Evolutionary conservation across 371 early-diverging fungal species (phyloP).

Genomic region (Cokeromyces recurvatus): DNA sequence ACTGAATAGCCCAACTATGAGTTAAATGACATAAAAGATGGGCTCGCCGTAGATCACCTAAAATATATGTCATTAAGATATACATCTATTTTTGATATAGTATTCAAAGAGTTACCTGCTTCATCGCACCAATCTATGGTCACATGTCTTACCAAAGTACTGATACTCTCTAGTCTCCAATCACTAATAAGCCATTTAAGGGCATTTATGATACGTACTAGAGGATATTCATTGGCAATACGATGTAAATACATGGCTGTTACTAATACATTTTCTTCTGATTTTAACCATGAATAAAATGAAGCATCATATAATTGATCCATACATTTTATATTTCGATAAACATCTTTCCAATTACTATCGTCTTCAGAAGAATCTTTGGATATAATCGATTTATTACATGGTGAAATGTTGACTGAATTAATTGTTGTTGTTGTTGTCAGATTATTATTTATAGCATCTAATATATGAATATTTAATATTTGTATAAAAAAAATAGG

Average conservation of each 20-base stretch:
- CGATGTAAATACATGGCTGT: constrained; percentile 66
- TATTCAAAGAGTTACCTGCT: constrained; percentile 13
- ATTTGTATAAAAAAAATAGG: no score
- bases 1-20: constrained; percentile 58
- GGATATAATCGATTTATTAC: neutral
- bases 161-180: constrained; percentile 66
- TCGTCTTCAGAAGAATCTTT: neutral
- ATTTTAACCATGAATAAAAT: constrained; percentile 68
- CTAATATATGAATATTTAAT: no score
- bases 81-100: neutral
- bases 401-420: neutral
- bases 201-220: constrained; percentile 64
- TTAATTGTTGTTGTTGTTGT: neutral
- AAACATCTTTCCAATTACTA: constrained; percentile 65
- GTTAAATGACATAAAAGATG: constrained; percentile 51
- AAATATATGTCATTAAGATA: neutral
- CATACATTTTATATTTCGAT: constrained; percentile 65
- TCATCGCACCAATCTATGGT: constrained; percentile 61
- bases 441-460: neutral
- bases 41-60: constrained; percentile 53
- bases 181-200: constrained; percentile 68
- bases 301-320: constrained; percentile 70
- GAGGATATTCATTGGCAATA: constrained; percentile 68
- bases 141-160: constrained; percentile 58
- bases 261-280: constrained; percentile 67